Evolutionary conservation across 192 early-diverging fungal species (phyloP).

Genomic region (Podila epigama): DNA sequence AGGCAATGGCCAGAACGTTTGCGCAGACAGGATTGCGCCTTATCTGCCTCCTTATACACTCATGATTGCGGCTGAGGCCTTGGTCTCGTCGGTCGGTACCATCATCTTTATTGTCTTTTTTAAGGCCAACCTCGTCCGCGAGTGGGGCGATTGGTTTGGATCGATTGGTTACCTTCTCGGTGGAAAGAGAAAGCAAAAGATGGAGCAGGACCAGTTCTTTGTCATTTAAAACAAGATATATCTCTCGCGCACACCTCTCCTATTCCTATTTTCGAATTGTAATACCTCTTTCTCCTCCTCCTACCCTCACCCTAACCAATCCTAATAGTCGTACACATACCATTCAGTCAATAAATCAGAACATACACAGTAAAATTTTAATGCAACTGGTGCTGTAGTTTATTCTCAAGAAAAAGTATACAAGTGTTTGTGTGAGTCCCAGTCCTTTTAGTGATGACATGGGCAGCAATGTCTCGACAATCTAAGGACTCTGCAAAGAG

Average conservation of each 20-base stretch:
- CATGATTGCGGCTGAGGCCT: constrained; percentile 55
- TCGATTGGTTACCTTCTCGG: constrained; percentile 34
- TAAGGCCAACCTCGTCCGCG: constrained; percentile 49
- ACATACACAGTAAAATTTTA: too few relatives aligned
- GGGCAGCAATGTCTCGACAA: too few relatives aligned
- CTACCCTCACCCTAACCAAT: too few relatives aligned
- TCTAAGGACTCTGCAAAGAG: too few relatives aligned
- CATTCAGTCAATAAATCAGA: too few relatives aligned
- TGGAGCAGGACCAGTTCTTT: constrained; percentile 60
- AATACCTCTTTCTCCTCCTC: too few relatives aligned
- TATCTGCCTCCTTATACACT: constrained; percentile 54
- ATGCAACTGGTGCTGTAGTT: too few relatives aligned
- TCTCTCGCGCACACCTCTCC: background rate
- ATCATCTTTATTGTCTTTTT: constrained; percentile 55
- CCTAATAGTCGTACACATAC: too few relatives aligned
- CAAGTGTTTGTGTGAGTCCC: too few relatives aligned
- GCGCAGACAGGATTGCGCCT: constrained; percentile 30
- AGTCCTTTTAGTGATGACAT: too few relatives aligned
- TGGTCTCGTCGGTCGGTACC: constrained; percentile 53
- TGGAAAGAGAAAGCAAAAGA: constrained; percentile 41
- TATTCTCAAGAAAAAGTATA: too few relatives aligned
- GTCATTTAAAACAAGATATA: constrained; percentile 19
- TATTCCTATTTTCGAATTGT: too few relatives aligned
- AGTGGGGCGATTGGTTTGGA: constrained; percentile 57
- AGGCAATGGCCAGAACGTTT: constrained; percentile 44